Evolutionary conservation across 805 yeast species (phyloP).

Genomic region (Maudiozyma turicensis): DNA sequence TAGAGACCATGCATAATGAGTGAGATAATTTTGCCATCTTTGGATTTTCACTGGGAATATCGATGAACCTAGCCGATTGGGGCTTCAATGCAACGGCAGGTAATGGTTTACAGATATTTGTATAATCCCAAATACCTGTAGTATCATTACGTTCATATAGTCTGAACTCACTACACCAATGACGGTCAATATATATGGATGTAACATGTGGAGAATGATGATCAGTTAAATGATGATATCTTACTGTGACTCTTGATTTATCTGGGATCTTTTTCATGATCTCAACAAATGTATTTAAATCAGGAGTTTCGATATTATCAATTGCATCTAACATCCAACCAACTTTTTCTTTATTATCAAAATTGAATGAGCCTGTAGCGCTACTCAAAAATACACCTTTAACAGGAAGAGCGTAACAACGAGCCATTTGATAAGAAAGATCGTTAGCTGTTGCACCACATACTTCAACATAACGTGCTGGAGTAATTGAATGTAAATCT

Average conservation of each 20-base stretch:
- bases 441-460: slow-evolving; percentile 84
- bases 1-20: slow-evolving; percentile 63
- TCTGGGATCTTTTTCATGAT: slow-evolving; percentile 76
- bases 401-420: slow-evolving; percentile 74
- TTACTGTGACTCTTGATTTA: slow-evolving; percentile 55
- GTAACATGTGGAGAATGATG: slow-evolving; percentile 62
- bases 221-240: slow-evolving; percentile 71
- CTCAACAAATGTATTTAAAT: slow-evolving; percentile 64
- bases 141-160: slow-evolving; percentile 53
- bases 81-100: slow-evolving; percentile 45
- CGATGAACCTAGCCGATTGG: slow-evolving; percentile 59
- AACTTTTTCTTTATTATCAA: slow-evolving; percentile 45
- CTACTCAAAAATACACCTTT: slow-evolving; percentile 73
- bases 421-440: slow-evolving; percentile 80
- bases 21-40: slow-evolving; percentile 48
- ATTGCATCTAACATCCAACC: slow-evolving; percentile 80
- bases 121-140: slow-evolving; percentile 51
- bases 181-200: slow-evolving; percentile 70
- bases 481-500: slow-evolving; percentile 74
- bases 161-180: slow-evolving; percentile 69
- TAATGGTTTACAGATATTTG: slow-evolving; percentile 43
- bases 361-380: slow-evolving; percentile 66
- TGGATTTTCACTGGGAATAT: slow-evolving; percentile 49
- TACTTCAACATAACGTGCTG: slow-evolving; percentile 68
- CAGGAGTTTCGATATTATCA: slow-evolving; percentile 65